Base-by-base conservation (phyloP, 768 basidiomycete species). In the Hericium erinaceus region DNA sequence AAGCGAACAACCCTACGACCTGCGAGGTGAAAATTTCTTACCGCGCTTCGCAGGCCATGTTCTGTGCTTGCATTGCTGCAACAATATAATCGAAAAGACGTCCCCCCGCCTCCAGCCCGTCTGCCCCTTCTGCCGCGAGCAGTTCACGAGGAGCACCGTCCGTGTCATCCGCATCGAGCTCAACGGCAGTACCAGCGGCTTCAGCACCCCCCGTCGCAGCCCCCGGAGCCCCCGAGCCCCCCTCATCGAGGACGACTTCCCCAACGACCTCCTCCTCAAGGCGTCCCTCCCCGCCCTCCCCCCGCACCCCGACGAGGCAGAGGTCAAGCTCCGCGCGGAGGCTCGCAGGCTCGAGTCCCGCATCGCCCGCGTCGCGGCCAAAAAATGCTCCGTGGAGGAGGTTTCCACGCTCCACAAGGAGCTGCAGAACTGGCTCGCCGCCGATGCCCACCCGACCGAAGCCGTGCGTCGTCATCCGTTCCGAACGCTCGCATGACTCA, bases 361-460 rank as follows among this genome's bases (percentile, higher is more conserved):
- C 71, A 87, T 92, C 57, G 83, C 83, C 57, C 80, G 78, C 65
- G 84, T 90, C 64, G 89, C 89, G 38, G 80, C 82, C 13, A 88
- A 88, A 81, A 90, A 88, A 78, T 89, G 87, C 73, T 89, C 87
- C 40, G 89, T 92, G 59, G 89, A 91, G 69, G 89, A 92, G 74
- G 87, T 92, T 54, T 80, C 83, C 54, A 74, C 78, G 59, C 80
- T 92, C 61, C 86, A 89, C 72, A 80, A 83, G 66, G 89, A 92
- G 73, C 77, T 92, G 60, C 80, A 88, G 68, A 81, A 82, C 60
- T 92, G 87, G 87, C 70, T 92, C 57, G 75, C 74, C 48, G 74
- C 80, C 54, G 84, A 85, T 64, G 74, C 71, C 62, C 82, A 55
- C 41, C 81, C 68, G 64, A 83, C 64, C 49, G 82, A 84, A 59